These are phyloP conservation scores for Petunia hybrid DNA, from an alignment of 305 asterid genomes.

Conservation along the genomic window DNA sequence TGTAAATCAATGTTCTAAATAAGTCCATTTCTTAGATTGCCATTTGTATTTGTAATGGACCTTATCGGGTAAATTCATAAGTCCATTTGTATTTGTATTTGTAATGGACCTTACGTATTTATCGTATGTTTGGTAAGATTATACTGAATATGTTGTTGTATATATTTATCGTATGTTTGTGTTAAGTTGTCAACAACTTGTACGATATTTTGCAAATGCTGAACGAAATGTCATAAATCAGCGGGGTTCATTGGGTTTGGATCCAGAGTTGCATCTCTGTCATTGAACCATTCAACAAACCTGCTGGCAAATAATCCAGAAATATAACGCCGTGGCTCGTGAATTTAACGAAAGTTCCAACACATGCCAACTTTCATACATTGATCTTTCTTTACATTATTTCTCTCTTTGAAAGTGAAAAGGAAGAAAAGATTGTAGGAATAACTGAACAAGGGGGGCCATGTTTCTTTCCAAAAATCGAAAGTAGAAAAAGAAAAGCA, in stretches of 20 bases:
- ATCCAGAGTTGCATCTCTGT: neutral
- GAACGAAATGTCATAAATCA: neutral
- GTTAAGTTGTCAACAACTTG: neutral
- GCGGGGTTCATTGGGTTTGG: neutral
- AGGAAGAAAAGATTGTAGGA: neutral
- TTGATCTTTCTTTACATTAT: neutral
- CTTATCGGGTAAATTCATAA: too few species aligned
- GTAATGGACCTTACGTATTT: too few species aligned
- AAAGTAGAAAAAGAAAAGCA: neutral
- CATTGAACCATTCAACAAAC: neutral
- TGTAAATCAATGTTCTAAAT: too few species aligned
- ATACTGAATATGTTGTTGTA: too few species aligned
- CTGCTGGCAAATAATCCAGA: neutral
- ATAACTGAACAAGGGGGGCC: too few species aligned
- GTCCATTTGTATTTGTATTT: too few species aligned
- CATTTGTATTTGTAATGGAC: too few species aligned
- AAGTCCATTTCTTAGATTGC: too few species aligned
- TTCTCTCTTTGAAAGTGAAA: neutral
- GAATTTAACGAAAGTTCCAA: conserved; percentile 3
- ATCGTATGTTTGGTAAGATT: too few species aligned
- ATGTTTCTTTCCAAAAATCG: too few species aligned
- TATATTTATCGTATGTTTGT: neutral
- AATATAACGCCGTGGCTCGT: neutral
- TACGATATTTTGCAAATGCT: neutral
- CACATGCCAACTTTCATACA: neutral